Evolutionary conservation across 768 basidiomycete genomes (phyloP).

Genomic region (Goffeauzyma gilvescens): DNA sequence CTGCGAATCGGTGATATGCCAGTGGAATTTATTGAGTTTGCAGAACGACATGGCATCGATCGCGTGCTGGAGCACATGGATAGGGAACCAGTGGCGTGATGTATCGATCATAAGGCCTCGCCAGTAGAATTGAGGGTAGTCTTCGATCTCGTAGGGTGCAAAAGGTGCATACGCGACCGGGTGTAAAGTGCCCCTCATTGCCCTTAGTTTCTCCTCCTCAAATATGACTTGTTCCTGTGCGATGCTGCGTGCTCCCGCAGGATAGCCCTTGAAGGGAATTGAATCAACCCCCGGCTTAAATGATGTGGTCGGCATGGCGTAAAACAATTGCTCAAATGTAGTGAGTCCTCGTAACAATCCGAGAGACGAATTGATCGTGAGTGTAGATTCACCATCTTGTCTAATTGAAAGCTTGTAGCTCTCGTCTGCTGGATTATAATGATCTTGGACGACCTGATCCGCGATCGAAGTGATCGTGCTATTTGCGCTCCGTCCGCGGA

Average conservation of each 20-base stretch:
- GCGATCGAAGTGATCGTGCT: no score
- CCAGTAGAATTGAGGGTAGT: conserved; percentile 47
- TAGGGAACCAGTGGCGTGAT: conserved; percentile 47
- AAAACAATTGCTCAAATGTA: conserved; percentile 59
- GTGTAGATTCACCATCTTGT: no score
- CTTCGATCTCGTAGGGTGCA: conserved; percentile 36
- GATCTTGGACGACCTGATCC: no score
- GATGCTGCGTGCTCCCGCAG: background rate
- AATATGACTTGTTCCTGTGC: background rate
- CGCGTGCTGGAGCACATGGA: conserved; percentile 45
- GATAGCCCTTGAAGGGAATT: background rate
- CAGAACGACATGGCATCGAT: conserved; percentile 60
- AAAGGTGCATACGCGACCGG: conserved; percentile 10
- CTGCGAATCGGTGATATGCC: conserved; percentile 69
- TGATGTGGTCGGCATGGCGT: conserved; percentile 23
- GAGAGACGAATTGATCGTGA: no score
- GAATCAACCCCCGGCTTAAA: background rate
- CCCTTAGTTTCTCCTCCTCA: background rate
- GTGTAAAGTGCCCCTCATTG: background rate
- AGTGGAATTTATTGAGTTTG: conserved; percentile 32
- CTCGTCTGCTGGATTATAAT: no score
- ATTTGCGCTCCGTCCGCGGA: no score
- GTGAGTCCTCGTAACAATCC: conserved; percentile 54
- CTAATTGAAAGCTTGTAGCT: no score
- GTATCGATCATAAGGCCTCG: conserved; percentile 66